These are phyloP conservation scores for Acacia pycnantha DNA, from an alignment of 331 rosid species.

Conservation along the genomic window DNA sequence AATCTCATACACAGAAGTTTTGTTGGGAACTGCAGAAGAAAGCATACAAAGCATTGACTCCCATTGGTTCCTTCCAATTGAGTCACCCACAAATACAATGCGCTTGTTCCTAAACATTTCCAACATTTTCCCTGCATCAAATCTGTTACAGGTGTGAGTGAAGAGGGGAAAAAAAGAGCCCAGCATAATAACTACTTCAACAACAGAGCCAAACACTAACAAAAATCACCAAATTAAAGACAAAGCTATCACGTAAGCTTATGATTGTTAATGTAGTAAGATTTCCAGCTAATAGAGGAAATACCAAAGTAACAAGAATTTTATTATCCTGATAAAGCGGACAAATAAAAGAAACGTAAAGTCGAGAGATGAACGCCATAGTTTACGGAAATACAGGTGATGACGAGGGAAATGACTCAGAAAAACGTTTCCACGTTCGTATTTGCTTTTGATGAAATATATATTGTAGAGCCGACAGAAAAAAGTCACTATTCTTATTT, in stretches of 20 bases:
- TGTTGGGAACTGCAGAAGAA: conserved; percentile 57
- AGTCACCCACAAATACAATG: conserved; percentile 86
- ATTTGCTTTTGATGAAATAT: neutral
- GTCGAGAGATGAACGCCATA: conserved; percentile 7
- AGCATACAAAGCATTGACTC: conserved; percentile 95
- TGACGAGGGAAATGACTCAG: conserved; percentile 13
- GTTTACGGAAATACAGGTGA: conserved; percentile 5
- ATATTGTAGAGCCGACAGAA: neutral
- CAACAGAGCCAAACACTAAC: neutral
- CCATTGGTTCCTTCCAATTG: conserved; percentile 95
- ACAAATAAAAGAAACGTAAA: conserved; percentile 6
- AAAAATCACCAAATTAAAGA: neutral
- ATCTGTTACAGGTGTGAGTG: conserved; percentile 48
- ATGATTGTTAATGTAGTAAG: neutral
- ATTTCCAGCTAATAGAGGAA: conserved; percentile 15
- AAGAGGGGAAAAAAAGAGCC: neutral
- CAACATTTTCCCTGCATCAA: conserved; percentile 71
- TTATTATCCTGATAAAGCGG: neutral
- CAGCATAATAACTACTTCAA: conserved; percentile 3
- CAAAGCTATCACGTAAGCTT: neutral
- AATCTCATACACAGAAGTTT: conserved; percentile 62
- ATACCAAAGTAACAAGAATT: neutral
- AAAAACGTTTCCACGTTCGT: neutral
- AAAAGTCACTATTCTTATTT: neutral
- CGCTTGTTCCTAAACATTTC: conserved; percentile 66